Evolutionary conservation across 768 basidiomycete species (phyloP).

Genomic region (Russula compacta): DNA sequence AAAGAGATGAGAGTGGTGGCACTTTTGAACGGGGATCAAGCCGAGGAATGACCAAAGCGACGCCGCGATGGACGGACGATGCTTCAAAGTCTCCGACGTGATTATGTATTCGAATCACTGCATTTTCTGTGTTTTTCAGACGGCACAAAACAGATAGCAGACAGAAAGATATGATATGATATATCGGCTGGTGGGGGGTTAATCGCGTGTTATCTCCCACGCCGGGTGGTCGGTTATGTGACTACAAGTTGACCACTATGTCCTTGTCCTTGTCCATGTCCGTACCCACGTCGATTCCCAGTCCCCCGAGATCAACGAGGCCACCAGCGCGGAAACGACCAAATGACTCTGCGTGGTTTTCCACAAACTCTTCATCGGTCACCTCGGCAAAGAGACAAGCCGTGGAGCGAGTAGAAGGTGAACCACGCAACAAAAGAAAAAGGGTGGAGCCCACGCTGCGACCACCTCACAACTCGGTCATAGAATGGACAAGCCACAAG

Average conservation of each 20-base stretch:
- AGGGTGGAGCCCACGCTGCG: conserved; percentile 40
- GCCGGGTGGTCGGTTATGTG: neutral
- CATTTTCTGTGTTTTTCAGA: neutral
- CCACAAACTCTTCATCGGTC: conserved; percentile 23
- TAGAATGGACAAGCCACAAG: conserved; percentile 18
- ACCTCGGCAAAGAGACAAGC: conserved; percentile 48
- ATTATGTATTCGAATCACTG: conserved; percentile 2
- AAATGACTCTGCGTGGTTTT: conserved; percentile 51
- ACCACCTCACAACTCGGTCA: conserved; percentile 10
- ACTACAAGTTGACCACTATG: neutral
- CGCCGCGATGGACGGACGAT: conserved; percentile 6
- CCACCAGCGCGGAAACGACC: conserved; percentile 26
- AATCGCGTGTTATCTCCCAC: conserved; percentile 8
- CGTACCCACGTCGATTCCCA: conserved; percentile 4
- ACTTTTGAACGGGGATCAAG: neutral
- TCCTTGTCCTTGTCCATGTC: conserved; percentile 9
- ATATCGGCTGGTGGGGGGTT: neutral
- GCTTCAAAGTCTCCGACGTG: conserved; percentile 2
- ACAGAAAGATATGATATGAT: neutral
- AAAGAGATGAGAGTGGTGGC: too few relatives aligned
- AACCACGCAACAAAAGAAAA: conserved; percentile 66
- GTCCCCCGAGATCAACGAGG: conserved; percentile 8
- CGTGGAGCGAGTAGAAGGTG: conserved; percentile 60
- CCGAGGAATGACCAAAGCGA: conserved; percentile 10
- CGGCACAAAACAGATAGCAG: neutral